These are phyloP conservation scores for Phaeosphaeria sp. DNA, from an alignment of 2,329 filamentous ascomycete genomes.

Conservation along the genomic window DNA sequence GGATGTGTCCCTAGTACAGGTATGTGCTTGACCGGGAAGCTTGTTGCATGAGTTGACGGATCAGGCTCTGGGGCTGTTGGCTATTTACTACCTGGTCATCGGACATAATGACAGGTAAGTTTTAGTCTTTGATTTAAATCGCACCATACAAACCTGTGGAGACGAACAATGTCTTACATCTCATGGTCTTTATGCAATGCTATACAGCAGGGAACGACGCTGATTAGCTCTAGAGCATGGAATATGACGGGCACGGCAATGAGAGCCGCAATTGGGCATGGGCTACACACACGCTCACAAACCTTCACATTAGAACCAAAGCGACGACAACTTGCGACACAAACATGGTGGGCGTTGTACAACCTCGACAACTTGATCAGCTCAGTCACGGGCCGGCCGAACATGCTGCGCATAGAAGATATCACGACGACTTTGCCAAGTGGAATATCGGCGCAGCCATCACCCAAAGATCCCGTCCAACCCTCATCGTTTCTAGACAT, in stretches of 20 bases:
- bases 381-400: conserved; percentile 45
- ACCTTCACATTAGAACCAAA: conserved; percentile 15
- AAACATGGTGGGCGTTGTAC: conserved; percentile 47
- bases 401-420: conserved; percentile 33
- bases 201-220: background rate
- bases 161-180: background rate
- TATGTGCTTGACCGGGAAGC: background rate
- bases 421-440: conserved; percentile 34
- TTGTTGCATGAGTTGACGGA: background rate
- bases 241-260: conserved; percentile 37
- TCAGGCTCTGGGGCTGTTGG: conserved; percentile 36
- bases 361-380: conserved; percentile 41
- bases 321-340: conserved; percentile 35
- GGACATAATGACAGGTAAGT: conserved; percentile 40
- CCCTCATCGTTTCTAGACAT: conserved; percentile 9
- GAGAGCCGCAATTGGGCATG: conserved; percentile 39
- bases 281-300: conserved; percentile 42
- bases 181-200: too few species aligned
- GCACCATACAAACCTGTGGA: background rate
- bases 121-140: background rate
- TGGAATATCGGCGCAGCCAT: background rate
- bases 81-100: conserved; percentile 44
- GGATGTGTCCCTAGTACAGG: background rate
- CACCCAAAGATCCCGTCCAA: background rate
- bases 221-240: conserved; percentile 39